A percentile compares a stretch with the other conserved stretches of the same genome.
These are phyloP conservation scores for Cinchona pubescens DNA, from an alignment of 257 asterid species.

Conservation along the genomic window DNA sequence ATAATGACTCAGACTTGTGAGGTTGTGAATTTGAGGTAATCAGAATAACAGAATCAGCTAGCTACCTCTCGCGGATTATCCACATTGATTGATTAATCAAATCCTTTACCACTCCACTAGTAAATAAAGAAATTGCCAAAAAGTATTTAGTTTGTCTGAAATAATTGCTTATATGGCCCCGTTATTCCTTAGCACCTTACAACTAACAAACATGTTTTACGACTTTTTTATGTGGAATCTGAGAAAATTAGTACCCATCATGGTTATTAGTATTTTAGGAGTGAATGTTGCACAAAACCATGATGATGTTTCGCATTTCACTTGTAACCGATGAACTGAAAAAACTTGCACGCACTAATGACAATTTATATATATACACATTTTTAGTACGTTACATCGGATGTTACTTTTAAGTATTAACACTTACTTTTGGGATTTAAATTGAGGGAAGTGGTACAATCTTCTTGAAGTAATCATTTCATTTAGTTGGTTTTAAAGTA, in stretches of 20 bases:
- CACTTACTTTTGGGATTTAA: too few species aligned
- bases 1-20: constrained; percentile 17
- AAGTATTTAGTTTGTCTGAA: constrained; percentile 6
- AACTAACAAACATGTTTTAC: not conserved
- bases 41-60: not conserved
- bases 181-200: not conserved
- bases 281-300: not conserved
- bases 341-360: too few species aligned
- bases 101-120: constrained; percentile 12
- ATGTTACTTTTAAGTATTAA: too few species aligned
- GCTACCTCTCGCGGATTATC: not conserved
- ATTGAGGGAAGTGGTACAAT: too few species aligned
- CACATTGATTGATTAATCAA: not conserved
- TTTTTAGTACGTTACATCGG: too few species aligned
- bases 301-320: not conserved
- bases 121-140: not conserved
- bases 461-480: too few species aligned
- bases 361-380: too few species aligned
- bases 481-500: too few species aligned
- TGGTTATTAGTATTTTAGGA: not conserved
- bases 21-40: constrained; percentile 10
- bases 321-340: too few species aligned
- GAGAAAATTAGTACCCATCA: too few species aligned
- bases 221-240: too few species aligned
- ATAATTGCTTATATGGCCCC: not conserved